Evolutionary conservation across 176 grass and related monocot species (phyloP).

Genomic region (Zizania latifolia): DNA sequence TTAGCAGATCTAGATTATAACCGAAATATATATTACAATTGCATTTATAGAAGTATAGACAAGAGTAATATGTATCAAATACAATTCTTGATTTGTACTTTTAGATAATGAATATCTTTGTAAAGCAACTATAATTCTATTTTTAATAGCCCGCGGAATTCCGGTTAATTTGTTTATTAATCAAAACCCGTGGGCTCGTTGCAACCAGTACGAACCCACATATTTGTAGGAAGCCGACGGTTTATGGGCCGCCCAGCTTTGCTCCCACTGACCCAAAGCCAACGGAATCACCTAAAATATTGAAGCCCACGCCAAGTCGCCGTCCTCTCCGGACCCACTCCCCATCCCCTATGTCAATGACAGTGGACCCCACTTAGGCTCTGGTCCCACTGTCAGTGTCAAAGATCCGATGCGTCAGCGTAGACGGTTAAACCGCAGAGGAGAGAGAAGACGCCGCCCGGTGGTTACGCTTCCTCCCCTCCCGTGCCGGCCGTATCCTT

Average conservation of each 20-base stretch:
- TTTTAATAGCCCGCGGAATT: too few relatives aligned
- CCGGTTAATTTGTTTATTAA: too few relatives aligned
- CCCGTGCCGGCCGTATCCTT: neutral
- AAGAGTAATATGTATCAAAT: too few relatives aligned
- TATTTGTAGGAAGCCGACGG: neutral
- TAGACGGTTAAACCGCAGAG: neutral
- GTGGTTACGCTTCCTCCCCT: neutral
- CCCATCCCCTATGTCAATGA: neutral
- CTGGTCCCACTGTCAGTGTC: neutral
- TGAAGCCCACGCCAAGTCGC: neutral
- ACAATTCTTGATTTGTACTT: too few relatives aligned
- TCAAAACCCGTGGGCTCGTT: too few relatives aligned
- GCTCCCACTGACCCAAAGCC: neutral
- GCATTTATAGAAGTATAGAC: too few relatives aligned
- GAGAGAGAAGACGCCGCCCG: neutral
- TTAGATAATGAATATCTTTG: too few relatives aligned
- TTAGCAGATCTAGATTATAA: too few relatives aligned
- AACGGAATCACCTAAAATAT: neutral
- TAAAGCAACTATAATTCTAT: too few relatives aligned
- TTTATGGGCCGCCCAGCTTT: neutral
- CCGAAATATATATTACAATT: too few relatives aligned
- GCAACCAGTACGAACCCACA: too few relatives aligned
- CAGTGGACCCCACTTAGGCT: neutral
- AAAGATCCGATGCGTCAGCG: slow-evolving; percentile 8
- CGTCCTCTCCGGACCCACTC: too few relatives aligned